Conservation (phyloP, 768 basidiomycete genomes). For the Naematelia aurantialba region DNA sequence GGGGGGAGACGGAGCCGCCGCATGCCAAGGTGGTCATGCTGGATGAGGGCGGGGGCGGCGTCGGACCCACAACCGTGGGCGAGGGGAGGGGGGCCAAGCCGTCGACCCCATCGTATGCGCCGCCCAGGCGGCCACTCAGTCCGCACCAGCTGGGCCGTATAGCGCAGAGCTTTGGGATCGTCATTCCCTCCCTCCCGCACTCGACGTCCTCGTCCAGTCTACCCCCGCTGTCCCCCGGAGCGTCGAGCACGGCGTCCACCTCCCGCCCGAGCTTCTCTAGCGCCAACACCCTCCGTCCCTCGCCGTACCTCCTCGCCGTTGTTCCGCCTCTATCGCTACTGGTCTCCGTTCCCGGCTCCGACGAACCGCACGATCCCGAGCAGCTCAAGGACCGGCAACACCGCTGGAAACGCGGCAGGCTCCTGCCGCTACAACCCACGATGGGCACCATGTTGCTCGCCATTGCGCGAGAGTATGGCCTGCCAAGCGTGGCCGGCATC, state of each 20-base stretch:
- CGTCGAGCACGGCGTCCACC: constrained; percentile 8
- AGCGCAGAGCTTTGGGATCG: constrained; percentile 44
- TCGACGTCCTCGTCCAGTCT: constrained; percentile 5
- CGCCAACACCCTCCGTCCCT: too few species aligned
- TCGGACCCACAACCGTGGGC: too few species aligned
- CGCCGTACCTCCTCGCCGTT: constrained; percentile 37
- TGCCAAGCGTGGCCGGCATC: constrained; percentile 79
- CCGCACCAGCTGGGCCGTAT: constrained; percentile 41
- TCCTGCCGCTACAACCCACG: constrained; percentile 79
- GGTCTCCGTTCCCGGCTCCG: constrained; percentile 1
- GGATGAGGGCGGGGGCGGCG: too few species aligned
- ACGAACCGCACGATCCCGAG: constrained; percentile 8
- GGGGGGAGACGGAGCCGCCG: too few species aligned
- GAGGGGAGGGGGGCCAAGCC: too few species aligned
- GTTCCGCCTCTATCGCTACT: constrained; percentile 37
- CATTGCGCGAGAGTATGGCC: constrained; percentile 87
- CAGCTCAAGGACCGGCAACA: constrained; percentile 5
- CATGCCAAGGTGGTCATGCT: background rate
- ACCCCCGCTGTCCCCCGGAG: constrained; percentile 3
- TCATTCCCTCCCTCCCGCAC: constrained; percentile 37
- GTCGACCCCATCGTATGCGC: too few species aligned
- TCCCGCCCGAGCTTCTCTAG: constrained; percentile 5
- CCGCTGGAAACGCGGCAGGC: constrained; percentile 67
- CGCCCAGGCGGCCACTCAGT: constrained; percentile 33
- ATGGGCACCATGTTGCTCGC: constrained; percentile 76